phyloP scores from a whole-genome alignment of 2,329 filamentous ascomycete genomes.

The Pestalotiopsis sp. region DNA sequence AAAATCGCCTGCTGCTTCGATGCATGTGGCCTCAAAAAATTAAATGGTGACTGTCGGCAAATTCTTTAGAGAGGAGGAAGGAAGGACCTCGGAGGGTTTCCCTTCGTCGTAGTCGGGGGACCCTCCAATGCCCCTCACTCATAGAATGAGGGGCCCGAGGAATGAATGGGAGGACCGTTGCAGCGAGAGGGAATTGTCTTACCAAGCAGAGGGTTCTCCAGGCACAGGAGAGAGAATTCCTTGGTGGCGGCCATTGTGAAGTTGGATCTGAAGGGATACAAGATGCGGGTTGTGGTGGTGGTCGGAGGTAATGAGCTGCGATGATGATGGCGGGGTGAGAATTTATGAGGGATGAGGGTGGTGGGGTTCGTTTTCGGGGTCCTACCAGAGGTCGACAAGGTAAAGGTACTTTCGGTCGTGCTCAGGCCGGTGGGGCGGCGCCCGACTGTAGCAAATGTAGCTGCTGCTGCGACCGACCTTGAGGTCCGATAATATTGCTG shows the following conservation, averaged over 20 bases:
- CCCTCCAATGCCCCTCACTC: neutral
- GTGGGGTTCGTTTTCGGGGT: constrained; percentile 27
- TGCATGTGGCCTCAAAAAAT: too few species aligned
- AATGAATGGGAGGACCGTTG: neutral
- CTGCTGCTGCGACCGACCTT: neutral
- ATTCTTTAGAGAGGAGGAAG: neutral
- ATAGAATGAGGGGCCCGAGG: neutral
- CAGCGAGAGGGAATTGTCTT: constrained; percentile 33
- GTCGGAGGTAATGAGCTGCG: constrained; percentile 20
- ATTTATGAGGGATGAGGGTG: constrained; percentile 18
- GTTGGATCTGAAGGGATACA: constrained; percentile 13
- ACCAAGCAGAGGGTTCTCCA: constrained; percentile 98
- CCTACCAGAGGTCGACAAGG: neutral
- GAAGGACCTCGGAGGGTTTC: neutral
- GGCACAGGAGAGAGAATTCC: constrained; percentile 85
- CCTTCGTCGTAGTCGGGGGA: neutral
- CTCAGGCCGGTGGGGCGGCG: constrained; percentile 2
- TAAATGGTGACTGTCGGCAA: neutral
- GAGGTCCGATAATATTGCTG: neutral
- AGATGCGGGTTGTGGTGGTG: constrained; percentile 15
- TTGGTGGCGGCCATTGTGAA: constrained; percentile 71
- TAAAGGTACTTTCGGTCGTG: constrained; percentile 11
- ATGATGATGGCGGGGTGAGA: constrained; percentile 31
- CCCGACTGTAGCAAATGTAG: neutral
- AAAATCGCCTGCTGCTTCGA: too few species aligned